A percentile compares a stretch with the other conserved stretches of the same genome.
phyloP scores from a whole-genome alignment of 2,329 filamentous ascomycete genomes.

The Achaetomium macrosporum region DNA sequence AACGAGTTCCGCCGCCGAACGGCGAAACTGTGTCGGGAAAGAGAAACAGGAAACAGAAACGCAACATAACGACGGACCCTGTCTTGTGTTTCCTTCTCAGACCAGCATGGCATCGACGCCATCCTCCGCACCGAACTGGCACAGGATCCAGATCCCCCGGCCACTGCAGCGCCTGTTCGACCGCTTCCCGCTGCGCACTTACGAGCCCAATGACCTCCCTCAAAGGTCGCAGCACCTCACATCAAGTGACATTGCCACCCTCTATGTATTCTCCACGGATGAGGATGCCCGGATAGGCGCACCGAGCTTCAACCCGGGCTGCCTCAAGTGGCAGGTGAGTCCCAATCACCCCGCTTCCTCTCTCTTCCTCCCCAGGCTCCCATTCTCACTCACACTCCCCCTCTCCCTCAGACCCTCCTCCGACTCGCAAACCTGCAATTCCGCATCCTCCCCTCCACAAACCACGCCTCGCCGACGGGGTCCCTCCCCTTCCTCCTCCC shows the following conservation, averaged over 20 bases:
- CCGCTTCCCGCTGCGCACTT: slow-evolving; percentile 70
- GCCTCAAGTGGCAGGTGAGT: slow-evolving; percentile 88
- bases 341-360: not conserved
- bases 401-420: slow-evolving; percentile 62
- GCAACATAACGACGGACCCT: not conserved
- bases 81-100: too few species aligned
- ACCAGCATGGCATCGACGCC: slow-evolving; percentile 16
- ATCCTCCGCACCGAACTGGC: slow-evolving; percentile 21
- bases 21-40: not conserved
- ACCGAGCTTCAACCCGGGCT: slow-evolving; percentile 86
- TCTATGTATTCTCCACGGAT: slow-evolving; percentile 72
- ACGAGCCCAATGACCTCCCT: slow-evolving; percentile 70
- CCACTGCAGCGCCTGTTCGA: slow-evolving; percentile 81
- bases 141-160: slow-evolving; percentile 52
- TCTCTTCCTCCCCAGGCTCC: not conserved
- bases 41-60: not conserved
- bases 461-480: slow-evolving; percentile 87
- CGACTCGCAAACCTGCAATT: slow-evolving; percentile 68
- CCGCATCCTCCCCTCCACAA: slow-evolving; percentile 66
- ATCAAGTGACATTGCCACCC: slow-evolving; percentile 40
- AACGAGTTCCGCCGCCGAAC: not conserved
- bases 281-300: slow-evolving; percentile 54
- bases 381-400: not conserved
- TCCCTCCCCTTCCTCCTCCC: slow-evolving; percentile 79
- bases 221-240: slow-evolving; percentile 42